phyloP scores from a whole-genome alignment of 2,329 filamentous ascomycete genomes.

The Pseudogymnoascus sp. region DNA sequence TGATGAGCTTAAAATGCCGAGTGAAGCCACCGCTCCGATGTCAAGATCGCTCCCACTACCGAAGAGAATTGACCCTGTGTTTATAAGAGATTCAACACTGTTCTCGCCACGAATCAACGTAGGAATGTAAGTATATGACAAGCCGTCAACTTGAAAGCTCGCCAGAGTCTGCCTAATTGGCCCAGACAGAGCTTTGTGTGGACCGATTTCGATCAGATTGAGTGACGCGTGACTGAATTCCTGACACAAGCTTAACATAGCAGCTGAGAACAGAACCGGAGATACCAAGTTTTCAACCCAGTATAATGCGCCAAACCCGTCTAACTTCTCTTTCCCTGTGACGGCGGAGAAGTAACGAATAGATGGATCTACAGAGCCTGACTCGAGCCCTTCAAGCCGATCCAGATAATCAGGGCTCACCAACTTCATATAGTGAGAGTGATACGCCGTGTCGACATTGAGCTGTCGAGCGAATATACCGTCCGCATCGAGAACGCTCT shows the following conservation, averaged over 20 bases:
- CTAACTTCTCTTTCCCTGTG: not conserved
- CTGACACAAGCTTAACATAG: not conserved
- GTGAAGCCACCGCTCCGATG: not conserved
- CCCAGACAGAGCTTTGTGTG: slow-evolving; percentile 30
- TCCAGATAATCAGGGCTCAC: not conserved
- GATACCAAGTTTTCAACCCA: slow-evolving; percentile 39
- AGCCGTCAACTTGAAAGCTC: not conserved
- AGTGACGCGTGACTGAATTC: not conserved
- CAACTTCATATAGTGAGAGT: slow-evolving; percentile 28
- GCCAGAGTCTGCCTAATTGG: slow-evolving; percentile 25
- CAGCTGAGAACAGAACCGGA: slow-evolving; percentile 26
- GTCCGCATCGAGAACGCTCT: slow-evolving; percentile 14
- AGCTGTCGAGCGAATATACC: slow-evolving; percentile 17
- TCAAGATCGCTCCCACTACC: not conserved
- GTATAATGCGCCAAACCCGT: slow-evolving; percentile 27
- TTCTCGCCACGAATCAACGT: not conserved
- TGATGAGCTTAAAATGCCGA: not conserved
- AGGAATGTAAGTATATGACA: not conserved
- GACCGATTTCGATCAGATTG: slow-evolving; percentile 20
- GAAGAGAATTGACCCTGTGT: not conserved
- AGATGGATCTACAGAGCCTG: not conserved
- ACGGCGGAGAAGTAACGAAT: not conserved
- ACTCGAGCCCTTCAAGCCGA: not conserved
- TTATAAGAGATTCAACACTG: not conserved
- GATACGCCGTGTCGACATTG: slow-evolving; percentile 22